Base-by-base conservation (phyloP, 2,329 filamentous ascomycete genomes). In the Hypoxylon sp. region DNA sequence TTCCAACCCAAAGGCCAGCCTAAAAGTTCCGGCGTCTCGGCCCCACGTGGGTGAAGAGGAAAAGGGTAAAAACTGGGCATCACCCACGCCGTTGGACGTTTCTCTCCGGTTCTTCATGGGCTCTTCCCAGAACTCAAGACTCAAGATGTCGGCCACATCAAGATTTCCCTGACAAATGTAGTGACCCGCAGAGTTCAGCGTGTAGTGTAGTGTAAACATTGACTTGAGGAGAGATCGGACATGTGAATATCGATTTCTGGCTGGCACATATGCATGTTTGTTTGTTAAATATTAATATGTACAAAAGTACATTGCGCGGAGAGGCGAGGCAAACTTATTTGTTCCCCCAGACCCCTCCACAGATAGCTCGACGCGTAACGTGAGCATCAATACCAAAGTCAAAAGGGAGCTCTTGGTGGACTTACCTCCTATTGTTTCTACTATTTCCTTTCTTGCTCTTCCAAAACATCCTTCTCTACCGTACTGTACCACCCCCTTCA, bases 301-400 rank as follows among this genome's bases (percentile, higher is more conserved):
- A 44, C 37, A 24, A 26, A 24, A 64, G 54, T 31, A 47, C 54
- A 57, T 29, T 44, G 54, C 35, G 35, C 31, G 55, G 17, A 51
- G 53, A 46, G 39, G 47, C n/a, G 52, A 57, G 64, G 57, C 67
- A 70, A 70, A 70, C 67, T 70, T 64, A 64, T 66, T 63, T 66
- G 66, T 39, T 68, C 44, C 50, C 53, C 39, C 10, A 11, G 13
- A 26, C 22, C 59, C 47, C 24, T 37, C 42, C 44, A 52, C 29
- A 22, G 55, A 24, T 63, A 64, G 31, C 59, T 59, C 42, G 63
- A 70, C 67, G 67, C 67, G 67, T 67, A 70, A 70, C 57, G 52
- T 59, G 54, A 54, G 46, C 63, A 35, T 51, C 55, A 11, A 59
- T 47, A 51, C 48, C 13, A 53, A 63, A 70, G 67, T 64, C 52